These are phyloP conservation scores for Excoecaria cochinchinensis DNA, from an alignment of 345 rosid species.

Conservation along the genomic window DNA sequence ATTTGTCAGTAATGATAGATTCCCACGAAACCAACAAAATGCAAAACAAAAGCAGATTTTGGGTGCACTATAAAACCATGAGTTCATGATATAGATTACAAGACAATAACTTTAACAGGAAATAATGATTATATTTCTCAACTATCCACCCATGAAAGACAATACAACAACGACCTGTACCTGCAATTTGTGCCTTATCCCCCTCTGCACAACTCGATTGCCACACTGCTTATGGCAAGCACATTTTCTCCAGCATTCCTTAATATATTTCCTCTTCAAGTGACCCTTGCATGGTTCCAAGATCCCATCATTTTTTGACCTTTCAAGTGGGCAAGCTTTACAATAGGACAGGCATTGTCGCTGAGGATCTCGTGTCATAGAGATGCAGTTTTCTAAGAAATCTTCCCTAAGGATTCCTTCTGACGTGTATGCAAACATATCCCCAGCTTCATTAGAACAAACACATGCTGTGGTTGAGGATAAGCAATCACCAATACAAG, in stretches of 20 bases:
- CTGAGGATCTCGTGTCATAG: conserved; percentile 54
- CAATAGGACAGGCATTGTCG: conserved; percentile 51
- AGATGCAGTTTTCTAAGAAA: conserved; percentile 62
- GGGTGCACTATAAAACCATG: background rate
- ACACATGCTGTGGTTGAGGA: conserved; percentile 47
- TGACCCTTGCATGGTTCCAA: conserved; percentile 84
- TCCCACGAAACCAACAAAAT: background rate
- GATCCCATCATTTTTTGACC: conserved; percentile 47
- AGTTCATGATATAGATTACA: background rate
- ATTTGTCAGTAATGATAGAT: background rate
- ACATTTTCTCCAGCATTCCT: conserved; percentile 93
- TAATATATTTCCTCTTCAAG: conserved; percentile 63
- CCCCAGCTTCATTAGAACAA: conserved; percentile 50
- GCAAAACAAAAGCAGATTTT: background rate
- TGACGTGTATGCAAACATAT: conserved; percentile 50
- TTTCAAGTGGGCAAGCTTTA: conserved; percentile 69
- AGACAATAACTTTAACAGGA: background rate
- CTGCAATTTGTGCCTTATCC: conserved; percentile 73
- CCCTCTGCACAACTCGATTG: conserved; percentile 89
- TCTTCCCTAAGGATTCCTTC: conserved; percentile 57
- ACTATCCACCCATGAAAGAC: background rate
- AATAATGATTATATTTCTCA: background rate
- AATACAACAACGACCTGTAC: conserved; percentile 24
- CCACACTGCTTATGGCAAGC: conserved; percentile 78
- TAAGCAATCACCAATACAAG: conserved; percentile 71